phyloP scores from a whole-genome alignment of 805 yeast species.

The Teunomyces funiuensis region DNA sequence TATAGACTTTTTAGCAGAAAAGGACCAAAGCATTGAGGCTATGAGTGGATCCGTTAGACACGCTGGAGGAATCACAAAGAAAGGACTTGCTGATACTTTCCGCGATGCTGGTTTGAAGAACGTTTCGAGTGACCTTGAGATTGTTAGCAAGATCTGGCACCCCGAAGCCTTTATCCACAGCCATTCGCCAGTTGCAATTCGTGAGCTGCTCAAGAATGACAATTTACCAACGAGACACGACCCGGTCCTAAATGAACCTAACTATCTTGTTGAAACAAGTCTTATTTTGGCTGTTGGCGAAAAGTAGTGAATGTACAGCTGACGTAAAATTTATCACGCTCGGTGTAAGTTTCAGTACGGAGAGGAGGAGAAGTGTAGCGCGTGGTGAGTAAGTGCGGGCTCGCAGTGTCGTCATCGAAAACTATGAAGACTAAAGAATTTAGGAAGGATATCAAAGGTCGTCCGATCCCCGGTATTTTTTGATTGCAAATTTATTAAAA shows the following conservation, averaged over 20 bases:
- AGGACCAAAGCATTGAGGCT: conserved; percentile 3
- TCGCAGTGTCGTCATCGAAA: too few relatives aligned
- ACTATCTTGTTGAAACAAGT: conserved; percentile 26
- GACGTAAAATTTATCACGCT: too few relatives aligned
- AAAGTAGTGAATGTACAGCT: too few relatives aligned
- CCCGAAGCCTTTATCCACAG: conserved; percentile 19
- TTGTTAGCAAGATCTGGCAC: conserved; percentile 23
- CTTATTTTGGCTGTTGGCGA: conserved; percentile 32
- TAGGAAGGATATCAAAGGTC: too few relatives aligned
- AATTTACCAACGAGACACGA: conserved; percentile 14
- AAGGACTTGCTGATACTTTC: conserved; percentile 21
- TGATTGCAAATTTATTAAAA: too few relatives aligned
- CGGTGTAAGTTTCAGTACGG: too few relatives aligned
- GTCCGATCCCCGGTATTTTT: too few relatives aligned
- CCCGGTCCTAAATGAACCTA: conserved; percentile 16
- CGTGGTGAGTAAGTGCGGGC: too few relatives aligned
- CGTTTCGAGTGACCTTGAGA: conserved; percentile 23
- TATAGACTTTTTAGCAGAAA: conserved; percentile 40
- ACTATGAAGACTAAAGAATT: too few relatives aligned
- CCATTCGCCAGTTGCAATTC: conserved; percentile 20
- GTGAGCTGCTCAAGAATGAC: conserved; percentile 15
- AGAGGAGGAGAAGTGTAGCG: too few relatives aligned
- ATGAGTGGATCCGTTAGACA: conserved; percentile 16
- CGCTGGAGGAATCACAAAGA: conserved; percentile 34
- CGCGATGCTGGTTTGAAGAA: conserved; percentile 19